A percentile compares a stretch with the other conserved stretches of the same genome.
Evolutionary conservation across 2,329 filamentous ascomycete species (phyloP).

Genomic region (Verticillium albo-atrum): DNA sequence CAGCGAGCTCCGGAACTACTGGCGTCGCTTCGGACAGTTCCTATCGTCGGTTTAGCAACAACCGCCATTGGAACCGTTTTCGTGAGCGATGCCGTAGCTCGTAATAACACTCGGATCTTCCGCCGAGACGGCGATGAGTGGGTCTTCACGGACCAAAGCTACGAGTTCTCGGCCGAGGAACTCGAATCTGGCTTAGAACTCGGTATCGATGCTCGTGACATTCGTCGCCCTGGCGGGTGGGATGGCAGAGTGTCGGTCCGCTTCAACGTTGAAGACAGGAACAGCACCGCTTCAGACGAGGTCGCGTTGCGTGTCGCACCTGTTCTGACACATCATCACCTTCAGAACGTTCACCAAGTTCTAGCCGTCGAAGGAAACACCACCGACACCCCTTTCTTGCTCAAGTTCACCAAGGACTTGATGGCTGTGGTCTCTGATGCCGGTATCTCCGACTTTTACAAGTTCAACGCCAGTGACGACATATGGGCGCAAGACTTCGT

Average conservation of each 20-base stretch:
- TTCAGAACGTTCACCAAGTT: constrained; percentile 16
- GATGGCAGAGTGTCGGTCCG: constrained; percentile 19
- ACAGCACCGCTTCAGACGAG: constrained; percentile 15
- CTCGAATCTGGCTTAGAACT: constrained; percentile 25
- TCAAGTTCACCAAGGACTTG: too few species aligned
- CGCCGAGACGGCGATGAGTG: constrained; percentile 22
- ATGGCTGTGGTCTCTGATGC: neutral
- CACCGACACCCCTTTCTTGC: too few species aligned
- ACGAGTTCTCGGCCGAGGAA: constrained; percentile 21
- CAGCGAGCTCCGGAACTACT: constrained; percentile 23
- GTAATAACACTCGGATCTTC: constrained; percentile 15
- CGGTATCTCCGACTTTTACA: constrained; percentile 5
- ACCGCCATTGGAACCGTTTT: too few species aligned
- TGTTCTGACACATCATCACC: constrained; percentile 30
- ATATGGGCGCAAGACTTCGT: constrained; percentile 34
- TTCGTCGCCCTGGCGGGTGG: constrained; percentile 17
- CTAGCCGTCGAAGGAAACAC: too few species aligned
- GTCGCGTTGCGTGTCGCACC: constrained; percentile 31
- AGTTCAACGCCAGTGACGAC: constrained; percentile 20
- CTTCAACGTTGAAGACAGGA: constrained; percentile 19
- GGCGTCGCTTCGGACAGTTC: constrained; percentile 26
- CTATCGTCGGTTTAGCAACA: constrained; percentile 7
- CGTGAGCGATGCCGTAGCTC: constrained; percentile 11
- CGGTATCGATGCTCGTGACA: constrained; percentile 29
- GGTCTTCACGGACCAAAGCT: constrained; percentile 18